These are phyloP conservation scores for Dacryopinax spathularia DNA, from an alignment of 768 basidiomycete genomes.

Conservation along the genomic window DNA sequence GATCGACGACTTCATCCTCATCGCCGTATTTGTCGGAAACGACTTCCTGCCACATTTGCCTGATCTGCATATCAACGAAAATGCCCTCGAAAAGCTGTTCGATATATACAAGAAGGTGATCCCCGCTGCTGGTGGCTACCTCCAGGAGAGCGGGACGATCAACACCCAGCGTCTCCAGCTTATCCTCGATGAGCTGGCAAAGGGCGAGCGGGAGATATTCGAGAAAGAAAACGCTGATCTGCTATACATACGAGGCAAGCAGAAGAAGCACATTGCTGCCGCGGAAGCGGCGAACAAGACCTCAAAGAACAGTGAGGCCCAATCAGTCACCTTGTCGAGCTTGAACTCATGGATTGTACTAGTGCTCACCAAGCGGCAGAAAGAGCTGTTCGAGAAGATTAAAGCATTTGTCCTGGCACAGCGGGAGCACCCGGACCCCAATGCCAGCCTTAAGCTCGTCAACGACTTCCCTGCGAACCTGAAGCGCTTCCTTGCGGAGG, in stretches of 20 bases:
- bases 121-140: slow-evolving; percentile 67
- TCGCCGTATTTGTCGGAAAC: slow-evolving; percentile 95
- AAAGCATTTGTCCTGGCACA: slow-evolving; percentile 52
- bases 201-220: slow-evolving; percentile 80
- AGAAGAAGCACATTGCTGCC: slow-evolving; percentile 53
- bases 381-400: slow-evolving; percentile 64
- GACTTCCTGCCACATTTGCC: slow-evolving; percentile 95
- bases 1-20: slow-evolving; percentile 94
- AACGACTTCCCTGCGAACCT: slow-evolving; percentile 74
- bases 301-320: slow-evolving; percentile 46
- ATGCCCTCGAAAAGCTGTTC: slow-evolving; percentile 83
- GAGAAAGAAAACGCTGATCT: slow-evolving; percentile 80
- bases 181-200: slow-evolving; percentile 73
- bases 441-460: slow-evolving; percentile 43
- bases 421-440: slow-evolving; percentile 23
- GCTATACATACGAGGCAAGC: slow-evolving; percentile 93
- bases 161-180: slow-evolving; percentile 67
- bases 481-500: slow-evolving; percentile 56
- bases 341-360: not conserved
- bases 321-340: not conserved
- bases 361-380: slow-evolving; percentile 64
- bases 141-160: slow-evolving; percentile 81
- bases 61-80: slow-evolving; percentile 94
- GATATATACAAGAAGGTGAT: slow-evolving; percentile 89
- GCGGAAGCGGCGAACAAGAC: slow-evolving; percentile 45